These are phyloP conservation scores for Colletotrichum spaethianum DNA, from an alignment of 2,329 filamentous ascomycete genomes.

Conservation along the genomic window DNA sequence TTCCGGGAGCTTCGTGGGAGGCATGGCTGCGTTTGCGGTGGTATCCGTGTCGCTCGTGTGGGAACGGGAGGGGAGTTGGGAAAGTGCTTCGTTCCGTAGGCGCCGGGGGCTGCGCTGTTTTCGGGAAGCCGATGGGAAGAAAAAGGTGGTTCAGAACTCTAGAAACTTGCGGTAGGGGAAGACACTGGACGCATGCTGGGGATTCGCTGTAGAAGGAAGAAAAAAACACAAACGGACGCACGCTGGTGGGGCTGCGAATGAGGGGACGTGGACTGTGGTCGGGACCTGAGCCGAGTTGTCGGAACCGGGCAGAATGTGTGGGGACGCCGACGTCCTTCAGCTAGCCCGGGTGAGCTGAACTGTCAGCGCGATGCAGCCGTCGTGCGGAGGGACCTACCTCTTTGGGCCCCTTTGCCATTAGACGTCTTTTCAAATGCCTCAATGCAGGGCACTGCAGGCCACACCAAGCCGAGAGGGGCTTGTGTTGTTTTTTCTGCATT, in stretches of 20 bases:
- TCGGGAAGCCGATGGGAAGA: conserved; percentile 1
- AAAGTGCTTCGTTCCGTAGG: conserved; percentile 10
- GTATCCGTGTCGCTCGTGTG: conserved; percentile 17
- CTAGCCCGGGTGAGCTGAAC: neutral
- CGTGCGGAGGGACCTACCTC: neutral
- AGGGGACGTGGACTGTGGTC: neutral
- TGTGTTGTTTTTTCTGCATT: neutral
- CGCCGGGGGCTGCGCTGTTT: conserved; percentile 22
- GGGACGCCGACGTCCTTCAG: neutral
- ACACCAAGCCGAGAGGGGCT: neutral
- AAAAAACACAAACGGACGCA: conserved; percentile 3
- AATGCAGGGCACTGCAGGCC: neutral
- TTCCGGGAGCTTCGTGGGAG: conserved; percentile 61
- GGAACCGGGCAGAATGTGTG: conserved; percentile 23
- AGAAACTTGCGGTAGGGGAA: neutral
- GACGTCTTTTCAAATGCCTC: neutral
- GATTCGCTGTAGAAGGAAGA: conserved; percentile 5
- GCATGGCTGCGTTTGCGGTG: conserved; percentile 49
- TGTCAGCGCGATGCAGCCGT: conserved; percentile 3
- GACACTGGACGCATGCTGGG: neutral
- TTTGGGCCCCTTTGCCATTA: neutral
- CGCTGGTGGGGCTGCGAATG: neutral
- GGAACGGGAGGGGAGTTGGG: conserved; percentile 2
- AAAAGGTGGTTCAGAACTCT: conserved; percentile 4
- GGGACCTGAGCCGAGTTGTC: conserved; percentile 28